Evolutionary conservation across 2,329 filamentous ascomycete genomes (phyloP).

Genomic region (Fusarium foetens): DNA sequence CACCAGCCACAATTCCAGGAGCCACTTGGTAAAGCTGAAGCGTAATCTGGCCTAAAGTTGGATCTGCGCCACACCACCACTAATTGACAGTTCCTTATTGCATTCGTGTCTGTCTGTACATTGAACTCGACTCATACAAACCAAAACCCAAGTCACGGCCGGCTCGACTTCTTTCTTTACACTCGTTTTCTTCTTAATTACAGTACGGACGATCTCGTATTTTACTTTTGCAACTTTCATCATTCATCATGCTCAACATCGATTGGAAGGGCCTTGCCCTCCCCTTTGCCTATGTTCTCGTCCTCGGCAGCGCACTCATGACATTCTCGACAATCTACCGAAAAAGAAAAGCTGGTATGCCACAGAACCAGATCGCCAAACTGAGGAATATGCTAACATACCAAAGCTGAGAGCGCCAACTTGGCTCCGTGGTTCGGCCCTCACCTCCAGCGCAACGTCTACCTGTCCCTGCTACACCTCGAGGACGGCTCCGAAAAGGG

Average conservation of each 20-base stretch:
- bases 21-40: constrained; percentile 23
- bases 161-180: constrained; percentile 23
- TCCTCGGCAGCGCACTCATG: constrained; percentile 87
- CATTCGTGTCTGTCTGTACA: constrained; percentile 26
- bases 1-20: constrained; percentile 12
- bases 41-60: constrained; percentile 38
- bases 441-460: constrained; percentile 92
- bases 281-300: constrained; percentile 88
- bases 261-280: constrained; percentile 88
- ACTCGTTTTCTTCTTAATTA: constrained; percentile 25
- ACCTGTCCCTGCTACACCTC: constrained; percentile 89
- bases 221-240: constrained; percentile 1
- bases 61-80: constrained; percentile 36
- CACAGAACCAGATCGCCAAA: background rate
- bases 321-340: constrained; percentile 95
- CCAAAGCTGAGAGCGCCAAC: constrained; percentile 77
- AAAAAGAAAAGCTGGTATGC: constrained; percentile 82
- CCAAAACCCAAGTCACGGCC: constrained; percentile 6
- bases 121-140: background rate
- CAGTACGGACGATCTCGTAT: background rate
- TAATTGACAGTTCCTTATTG: constrained; percentile 11
- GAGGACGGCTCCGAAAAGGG: constrained; percentile 72
- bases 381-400: constrained; percentile 3
- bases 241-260: constrained; percentile 61
- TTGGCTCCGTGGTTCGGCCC: constrained; percentile 94